Conservation (phyloP, 139 green algal species). For the Astrephomene gubernaculifera region DNA sequence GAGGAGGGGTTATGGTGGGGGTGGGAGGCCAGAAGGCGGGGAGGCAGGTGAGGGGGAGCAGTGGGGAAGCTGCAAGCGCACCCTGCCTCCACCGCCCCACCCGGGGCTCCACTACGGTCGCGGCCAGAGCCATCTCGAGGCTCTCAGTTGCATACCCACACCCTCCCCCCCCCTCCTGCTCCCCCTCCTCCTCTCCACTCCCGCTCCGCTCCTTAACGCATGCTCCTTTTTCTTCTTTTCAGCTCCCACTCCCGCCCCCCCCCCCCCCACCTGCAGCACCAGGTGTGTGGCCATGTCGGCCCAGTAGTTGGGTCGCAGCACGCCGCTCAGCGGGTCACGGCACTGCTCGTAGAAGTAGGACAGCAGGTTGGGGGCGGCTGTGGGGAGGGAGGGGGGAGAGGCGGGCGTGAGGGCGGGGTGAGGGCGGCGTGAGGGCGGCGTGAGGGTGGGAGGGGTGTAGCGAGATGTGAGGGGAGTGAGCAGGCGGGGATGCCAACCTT, state of each 20-base stretch:
- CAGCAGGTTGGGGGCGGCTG: constrained; percentile 36
- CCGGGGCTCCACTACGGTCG: too few relatives aligned
- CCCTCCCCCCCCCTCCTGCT: neutral
- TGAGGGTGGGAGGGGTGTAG: neutral
- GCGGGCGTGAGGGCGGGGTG: neutral
- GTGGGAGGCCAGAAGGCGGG: neutral
- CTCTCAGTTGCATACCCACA: neutral
- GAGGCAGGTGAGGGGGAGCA: too few relatives aligned
- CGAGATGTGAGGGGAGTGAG: too few relatives aligned
- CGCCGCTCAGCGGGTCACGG: constrained; percentile 1
- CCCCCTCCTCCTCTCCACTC: neutral
- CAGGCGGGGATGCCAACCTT: too few relatives aligned
- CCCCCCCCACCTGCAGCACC: constrained; percentile 28
- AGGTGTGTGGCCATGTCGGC: constrained; percentile 20
- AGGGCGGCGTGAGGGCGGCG: neutral
- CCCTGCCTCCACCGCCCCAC: too few relatives aligned
- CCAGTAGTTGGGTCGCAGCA: constrained; percentile 55
- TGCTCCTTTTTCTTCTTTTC: neutral
- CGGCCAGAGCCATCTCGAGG: too few relatives aligned
- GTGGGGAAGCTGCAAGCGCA: too few relatives aligned
- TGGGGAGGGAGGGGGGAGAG: neutral
- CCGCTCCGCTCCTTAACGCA: neutral
- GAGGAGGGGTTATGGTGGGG: neutral
- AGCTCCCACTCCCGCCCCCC: neutral
- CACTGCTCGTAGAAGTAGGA: constrained; percentile 40